phyloP scores from a whole-genome alignment of 192 early-diverging fungal genomes.

The Gaertneriomyces sp. region DNA sequence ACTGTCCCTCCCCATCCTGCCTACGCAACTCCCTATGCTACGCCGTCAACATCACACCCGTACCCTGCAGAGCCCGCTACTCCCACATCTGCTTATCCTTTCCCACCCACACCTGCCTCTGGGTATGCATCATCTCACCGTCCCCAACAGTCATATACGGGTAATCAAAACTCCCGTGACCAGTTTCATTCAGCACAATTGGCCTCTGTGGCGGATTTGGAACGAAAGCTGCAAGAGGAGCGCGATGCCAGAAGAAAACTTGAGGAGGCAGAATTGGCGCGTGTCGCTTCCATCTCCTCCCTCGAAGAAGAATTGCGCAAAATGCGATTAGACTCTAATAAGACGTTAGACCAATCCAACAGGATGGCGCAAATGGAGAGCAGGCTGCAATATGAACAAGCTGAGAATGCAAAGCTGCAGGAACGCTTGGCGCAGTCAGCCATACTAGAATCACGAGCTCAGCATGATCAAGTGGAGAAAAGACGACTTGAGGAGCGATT shows the following conservation, averaged over 20 bases:
- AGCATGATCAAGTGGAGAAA: constrained; percentile 16
- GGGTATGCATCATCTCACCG: too few species aligned
- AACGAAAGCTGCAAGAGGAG: constrained; percentile 18
- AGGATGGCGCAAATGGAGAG: constrained; percentile 8
- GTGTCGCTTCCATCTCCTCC: constrained; percentile 16
- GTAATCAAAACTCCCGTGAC: too few species aligned
- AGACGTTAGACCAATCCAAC: constrained; percentile 1
- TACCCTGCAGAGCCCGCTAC: too few species aligned
- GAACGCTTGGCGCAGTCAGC: constrained; percentile 1
- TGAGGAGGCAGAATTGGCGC: constrained; percentile 24
- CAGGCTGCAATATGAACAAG: constrained; percentile 10
- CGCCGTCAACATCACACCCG: too few species aligned
- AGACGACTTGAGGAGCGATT: constrained; percentile 6
- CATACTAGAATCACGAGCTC: constrained; percentile 9
- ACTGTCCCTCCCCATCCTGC: too few species aligned
- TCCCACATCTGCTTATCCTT: too few species aligned
- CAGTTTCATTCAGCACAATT: too few species aligned
- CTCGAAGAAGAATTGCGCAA: constrained; percentile 18
- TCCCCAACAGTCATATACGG: too few species aligned
- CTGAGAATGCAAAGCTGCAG: constrained; percentile 15
- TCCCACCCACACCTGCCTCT: too few species aligned
- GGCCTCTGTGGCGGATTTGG: neutral
- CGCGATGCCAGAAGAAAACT: constrained; percentile 6
- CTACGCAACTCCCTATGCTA: too few species aligned
- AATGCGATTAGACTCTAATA: constrained; percentile 1